Base-by-base conservation (phyloP, 805 yeast species). In the Starmerella roubikii region DNA sequence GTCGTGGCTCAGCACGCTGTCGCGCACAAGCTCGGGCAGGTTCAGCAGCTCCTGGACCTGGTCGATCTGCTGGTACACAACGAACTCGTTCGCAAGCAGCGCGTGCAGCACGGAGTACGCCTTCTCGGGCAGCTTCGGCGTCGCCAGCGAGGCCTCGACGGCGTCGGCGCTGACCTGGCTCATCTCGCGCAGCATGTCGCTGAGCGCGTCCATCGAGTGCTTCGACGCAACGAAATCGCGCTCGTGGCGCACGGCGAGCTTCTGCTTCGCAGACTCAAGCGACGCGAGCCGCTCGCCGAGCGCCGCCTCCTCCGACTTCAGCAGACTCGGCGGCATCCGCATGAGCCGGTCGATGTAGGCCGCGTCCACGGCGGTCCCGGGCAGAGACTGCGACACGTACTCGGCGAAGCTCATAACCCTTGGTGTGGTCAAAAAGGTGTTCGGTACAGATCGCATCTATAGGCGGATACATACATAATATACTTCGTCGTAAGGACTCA, bases 1-100 rank as follows among this genome's bases (percentile, higher is more conserved):
- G 52, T 80, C 81, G 0, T 94, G 94, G 34, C 79, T 78, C 34
- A 73, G 67, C 10, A 86, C 82, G 58, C 96, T 83, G n/a, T 86
- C 74, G 34, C 76, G 69, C 25, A 88, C 76, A 34, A 88, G 57
- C 1, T 93, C 69, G 1, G 98, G 96, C 25, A 91, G 61, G 53
- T 83, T 94, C 48, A 88, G 62, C 9, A 86, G 68, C 50, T 82
- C 94, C 44, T 78, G 69, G 10, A 86, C 66, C 29, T 75, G 71
- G 45, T 78, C 85, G 52, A 84, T 69, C 48, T 79, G 77, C 4
- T 24, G 25, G 37, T 49, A 51, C 10, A 51, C 49, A 10, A 39
- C 34, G 68, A 67, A 30, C 76, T 59, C 22, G 77, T 67, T 3
- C 52, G 47, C 3, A 66, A 65, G 12, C 60, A 49, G 28, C 2